Conservation (phyloP, 129 eudicot species). For the Tagetes patula region DNA sequence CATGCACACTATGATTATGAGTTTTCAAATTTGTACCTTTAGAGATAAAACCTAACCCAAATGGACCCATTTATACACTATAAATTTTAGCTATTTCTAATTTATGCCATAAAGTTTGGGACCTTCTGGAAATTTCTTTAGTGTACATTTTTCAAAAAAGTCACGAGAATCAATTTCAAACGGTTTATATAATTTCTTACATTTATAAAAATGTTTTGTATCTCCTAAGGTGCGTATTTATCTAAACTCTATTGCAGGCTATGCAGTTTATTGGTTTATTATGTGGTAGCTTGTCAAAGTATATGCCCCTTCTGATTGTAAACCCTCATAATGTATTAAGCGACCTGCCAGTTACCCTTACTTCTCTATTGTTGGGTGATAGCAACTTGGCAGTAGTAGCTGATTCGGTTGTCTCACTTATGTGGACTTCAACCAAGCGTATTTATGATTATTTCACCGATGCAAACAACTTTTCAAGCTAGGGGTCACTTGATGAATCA, state of each 20-base stretch:
- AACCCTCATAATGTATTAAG: constrained; percentile 50
- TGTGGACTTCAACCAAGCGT: constrained; percentile 63
- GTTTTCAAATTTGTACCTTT: neutral
- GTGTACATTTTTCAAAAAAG: neutral
- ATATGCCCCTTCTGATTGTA: constrained; percentile 71
- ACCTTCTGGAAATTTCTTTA: constrained; percentile 7
- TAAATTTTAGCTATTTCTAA: too few relatives aligned
- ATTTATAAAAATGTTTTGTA: neutral
- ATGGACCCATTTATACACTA: neutral
- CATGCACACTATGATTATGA: neutral
- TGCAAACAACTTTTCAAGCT: constrained; percentile 19
- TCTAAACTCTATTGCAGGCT: constrained; percentile 49
- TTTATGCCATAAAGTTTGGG: neutral
- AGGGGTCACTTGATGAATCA: constrained; percentile 39
- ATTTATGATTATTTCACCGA: constrained; percentile 46
- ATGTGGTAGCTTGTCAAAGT: constrained; percentile 69
- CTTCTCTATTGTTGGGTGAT: constrained; percentile 56
- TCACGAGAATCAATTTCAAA: constrained; percentile 1
- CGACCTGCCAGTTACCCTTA: constrained; percentile 79
- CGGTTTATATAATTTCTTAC: neutral
- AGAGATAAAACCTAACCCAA: neutral
- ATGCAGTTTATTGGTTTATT: constrained; percentile 72
- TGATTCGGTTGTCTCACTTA: constrained; percentile 53
- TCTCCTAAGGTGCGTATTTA: constrained; percentile 6
- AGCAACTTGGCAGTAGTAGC: constrained; percentile 49